Conservation (phyloP, 139 green algal genomes). For the Coelastrella sp. region DNA sequence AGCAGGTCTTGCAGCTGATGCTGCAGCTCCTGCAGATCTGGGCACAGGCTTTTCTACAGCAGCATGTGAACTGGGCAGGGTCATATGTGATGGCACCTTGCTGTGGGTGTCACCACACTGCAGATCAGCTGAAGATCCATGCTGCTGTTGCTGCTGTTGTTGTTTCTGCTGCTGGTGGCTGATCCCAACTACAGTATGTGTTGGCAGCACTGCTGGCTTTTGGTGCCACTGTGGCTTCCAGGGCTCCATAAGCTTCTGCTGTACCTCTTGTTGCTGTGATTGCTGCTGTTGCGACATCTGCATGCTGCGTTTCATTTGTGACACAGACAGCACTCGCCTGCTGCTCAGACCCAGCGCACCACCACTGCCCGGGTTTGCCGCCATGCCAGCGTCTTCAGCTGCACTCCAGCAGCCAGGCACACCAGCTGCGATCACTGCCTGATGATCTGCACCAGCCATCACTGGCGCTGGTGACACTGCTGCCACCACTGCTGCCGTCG, state of each 20-base stretch:
- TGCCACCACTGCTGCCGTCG: background rate
- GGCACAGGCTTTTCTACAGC: background rate
- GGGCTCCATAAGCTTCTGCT: background rate
- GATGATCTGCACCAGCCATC: background rate
- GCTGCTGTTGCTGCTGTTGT: background rate
- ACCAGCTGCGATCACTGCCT: background rate
- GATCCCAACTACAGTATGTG: background rate
- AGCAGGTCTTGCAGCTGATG: background rate
- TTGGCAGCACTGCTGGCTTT: background rate
- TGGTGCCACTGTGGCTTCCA: background rate
- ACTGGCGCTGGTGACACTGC: background rate
- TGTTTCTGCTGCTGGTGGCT: constrained; percentile 10
- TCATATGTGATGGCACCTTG: background rate
- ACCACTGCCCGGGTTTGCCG: background rate
- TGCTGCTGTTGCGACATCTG: constrained; percentile 10
- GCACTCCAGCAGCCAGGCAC: background rate
- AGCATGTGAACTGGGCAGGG: background rate
- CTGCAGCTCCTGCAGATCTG: background rate
- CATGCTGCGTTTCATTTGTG: background rate
- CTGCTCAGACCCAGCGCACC: background rate
- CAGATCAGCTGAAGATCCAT: too few relatives aligned
- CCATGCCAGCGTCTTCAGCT: too few relatives aligned
- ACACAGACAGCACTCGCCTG: background rate
- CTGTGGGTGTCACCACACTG: background rate
- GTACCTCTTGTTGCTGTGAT: background rate